Base-by-base conservation (phyloP, 352 stramenopile genomes). In the Globisporangium uncinulatum region DNA sequence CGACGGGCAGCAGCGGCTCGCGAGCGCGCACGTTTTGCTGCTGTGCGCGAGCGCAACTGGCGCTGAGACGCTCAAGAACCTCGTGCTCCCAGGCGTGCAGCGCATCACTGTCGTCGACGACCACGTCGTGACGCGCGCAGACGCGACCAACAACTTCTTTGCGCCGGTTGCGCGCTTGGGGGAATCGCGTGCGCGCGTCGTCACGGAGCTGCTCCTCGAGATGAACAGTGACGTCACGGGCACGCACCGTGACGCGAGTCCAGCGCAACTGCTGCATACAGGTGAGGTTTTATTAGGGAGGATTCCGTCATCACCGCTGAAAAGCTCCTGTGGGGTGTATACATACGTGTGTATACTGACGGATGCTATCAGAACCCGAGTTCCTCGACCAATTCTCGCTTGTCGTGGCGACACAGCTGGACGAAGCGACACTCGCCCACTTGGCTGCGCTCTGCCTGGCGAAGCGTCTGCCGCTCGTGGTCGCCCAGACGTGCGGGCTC, bases 11-110 rank as follows among this genome's bases (percentile, higher is more conserved):
- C 75, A 73, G 24, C 79, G 81, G 1, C 78, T 99, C 8, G 83
- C 82, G 34, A 80, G 67, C 42, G 95, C 92, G 48, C 79, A 92
- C 65, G 82, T 99, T 10, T 68, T 99, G 31, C 74, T 98, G 19
- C 48, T 99, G 9, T 74, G 95, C 24, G 89, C 95, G 1, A 86
- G 91, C 15, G 83, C 96, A 10, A 97, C 91, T 5, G 96, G 93
- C 13, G 96, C 96, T 1, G 97, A 99, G 78, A 97, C 94, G 31
- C 79, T 99, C 51, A 99, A 99, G 80, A 99, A 99, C 79, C 73
- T 99, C 21, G 90, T 98, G 52, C 72, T 98, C 31, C 91, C 91
- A 15, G 81, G 91, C 19, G 71, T 97, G 17, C 75, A 91, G 51
- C 74, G 73, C 34, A 98, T 99, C 67, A 95, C 89, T 29, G 86